Conservation (phyloP, 176 grass and related monocot species). For the Avena insularis region DNA sequence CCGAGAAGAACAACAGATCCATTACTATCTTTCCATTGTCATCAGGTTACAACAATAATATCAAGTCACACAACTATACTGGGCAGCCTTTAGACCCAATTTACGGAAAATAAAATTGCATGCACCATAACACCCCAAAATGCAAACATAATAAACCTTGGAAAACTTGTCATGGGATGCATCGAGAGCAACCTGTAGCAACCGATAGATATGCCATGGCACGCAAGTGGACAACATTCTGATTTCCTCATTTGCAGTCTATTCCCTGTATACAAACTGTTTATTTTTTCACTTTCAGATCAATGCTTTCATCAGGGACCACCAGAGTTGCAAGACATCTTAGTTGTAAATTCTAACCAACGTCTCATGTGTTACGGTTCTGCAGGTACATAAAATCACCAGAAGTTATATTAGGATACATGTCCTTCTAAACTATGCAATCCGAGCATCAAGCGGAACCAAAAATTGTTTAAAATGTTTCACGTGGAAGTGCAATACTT, state of each 20-base stretch:
- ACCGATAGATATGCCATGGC: not conserved
- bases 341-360: conserved; percentile 86
- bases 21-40: conserved; percentile 35
- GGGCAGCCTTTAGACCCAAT: conserved; percentile 38
- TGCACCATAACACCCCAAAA: not conserved
- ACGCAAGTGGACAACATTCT: not conserved
- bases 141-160: conserved; percentile 17
- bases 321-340: conserved; percentile 8
- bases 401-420: conserved; percentile 18
- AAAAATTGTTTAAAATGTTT: not conserved
- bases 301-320: conserved; percentile 3
- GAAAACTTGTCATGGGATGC: not conserved
- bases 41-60: conserved; percentile 40
- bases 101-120: conserved; percentile 33
- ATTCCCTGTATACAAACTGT: not conserved
- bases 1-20: not conserved
- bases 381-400: conserved; percentile 48
- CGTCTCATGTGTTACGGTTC: conserved; percentile 80
- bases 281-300: conserved; percentile 29
- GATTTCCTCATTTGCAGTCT: not conserved
- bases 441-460: not conserved
- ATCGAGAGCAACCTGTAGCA: conserved; percentile 9
- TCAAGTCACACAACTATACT: conserved; percentile 59
- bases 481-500: not conserved
- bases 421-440: not conserved